phyloP scores from a whole-genome alignment of 2,329 filamentous ascomycete species.

The Cladosporium sp. region DNA sequence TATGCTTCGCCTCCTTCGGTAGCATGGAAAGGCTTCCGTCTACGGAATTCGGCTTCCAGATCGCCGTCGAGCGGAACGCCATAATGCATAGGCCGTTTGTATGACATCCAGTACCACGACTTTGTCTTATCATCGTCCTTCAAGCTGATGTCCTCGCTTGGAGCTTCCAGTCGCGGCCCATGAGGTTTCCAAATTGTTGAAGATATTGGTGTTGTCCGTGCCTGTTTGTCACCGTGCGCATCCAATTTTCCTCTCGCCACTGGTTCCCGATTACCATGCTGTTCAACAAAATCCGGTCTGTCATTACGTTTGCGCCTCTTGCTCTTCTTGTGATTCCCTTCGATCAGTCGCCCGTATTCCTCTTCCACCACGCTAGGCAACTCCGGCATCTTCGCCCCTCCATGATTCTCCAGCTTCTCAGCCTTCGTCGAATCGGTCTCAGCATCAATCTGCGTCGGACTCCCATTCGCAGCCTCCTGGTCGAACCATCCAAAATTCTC shows the following conservation, averaged over 20 bases:
- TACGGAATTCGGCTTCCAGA: neutral
- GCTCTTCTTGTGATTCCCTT: conserved; percentile 17
- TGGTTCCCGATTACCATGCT: neutral
- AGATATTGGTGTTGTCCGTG: neutral
- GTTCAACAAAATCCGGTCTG: conserved; percentile 7
- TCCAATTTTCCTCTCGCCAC: conserved; percentile 1
- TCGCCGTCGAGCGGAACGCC: neutral
- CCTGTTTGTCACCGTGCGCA: neutral
- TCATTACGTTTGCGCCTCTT: neutral
- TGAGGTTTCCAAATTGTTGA: no score
- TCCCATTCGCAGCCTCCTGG: neutral
- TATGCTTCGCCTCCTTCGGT: neutral
- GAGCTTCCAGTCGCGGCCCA: no score
- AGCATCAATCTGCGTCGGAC: neutral
- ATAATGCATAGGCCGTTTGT: neutral
- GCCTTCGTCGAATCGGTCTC: neutral
- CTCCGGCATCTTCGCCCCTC: conserved; percentile 25
- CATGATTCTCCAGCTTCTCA: conserved; percentile 2
- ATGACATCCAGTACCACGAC: conserved; percentile 3
- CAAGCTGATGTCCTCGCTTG: neutral
- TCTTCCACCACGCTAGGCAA: conserved; percentile 34
- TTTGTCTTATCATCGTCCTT: neutral
- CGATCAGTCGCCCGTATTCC: conserved; percentile 28
- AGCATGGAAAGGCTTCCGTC: conserved; percentile 4
- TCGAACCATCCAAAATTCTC: conserved; percentile 14